Evolutionary conservation across 768 basidiomycete genomes (phyloP).

Genomic region (Lyophyllum atratum): DNA sequence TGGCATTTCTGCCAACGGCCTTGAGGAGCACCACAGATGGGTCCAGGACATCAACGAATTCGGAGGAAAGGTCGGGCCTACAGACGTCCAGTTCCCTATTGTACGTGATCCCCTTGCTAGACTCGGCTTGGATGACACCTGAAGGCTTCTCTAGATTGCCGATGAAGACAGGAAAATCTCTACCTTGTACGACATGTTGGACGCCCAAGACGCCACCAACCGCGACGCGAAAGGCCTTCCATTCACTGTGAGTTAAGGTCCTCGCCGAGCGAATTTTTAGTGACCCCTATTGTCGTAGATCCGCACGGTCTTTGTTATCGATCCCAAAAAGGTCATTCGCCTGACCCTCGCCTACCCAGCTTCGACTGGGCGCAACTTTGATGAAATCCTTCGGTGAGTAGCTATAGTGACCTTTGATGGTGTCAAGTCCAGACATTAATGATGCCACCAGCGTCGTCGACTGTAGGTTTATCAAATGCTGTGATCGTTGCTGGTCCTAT

Average conservation of each 20-base stretch:
- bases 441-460: slow-evolving; percentile 67
- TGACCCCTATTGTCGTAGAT: slow-evolving; percentile 48
- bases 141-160: slow-evolving; percentile 66
- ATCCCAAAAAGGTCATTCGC: slow-evolving; percentile 95
- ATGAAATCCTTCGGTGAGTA: slow-evolving; percentile 52
- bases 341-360: slow-evolving; percentile 92
- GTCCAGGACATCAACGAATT: slow-evolving; percentile 84
- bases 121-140: neutral
- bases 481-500: slow-evolving; percentile 31
- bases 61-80: slow-evolving; percentile 69
- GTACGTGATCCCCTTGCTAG: slow-evolving; percentile 42
- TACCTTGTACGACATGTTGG: slow-evolving; percentile 92
- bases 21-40: slow-evolving; percentile 86
- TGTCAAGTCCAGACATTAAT: neutral
- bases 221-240: slow-evolving; percentile 85
- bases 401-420: slow-evolving; percentile 4
- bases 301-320: slow-evolving; percentile 96
- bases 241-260: slow-evolving; percentile 66
- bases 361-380: slow-evolving; percentile 93
- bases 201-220: slow-evolving; percentile 93
- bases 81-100: slow-evolving; percentile 89
- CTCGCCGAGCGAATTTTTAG: neutral
- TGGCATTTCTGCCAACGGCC: slow-evolving; percentile 89
- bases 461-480: slow-evolving; percentile 33
- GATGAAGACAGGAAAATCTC: slow-evolving; percentile 87